These are phyloP conservation scores for Heliamphora exappendiculata DNA, from an alignment of 148 eudicot species.

Conservation along the genomic window DNA sequence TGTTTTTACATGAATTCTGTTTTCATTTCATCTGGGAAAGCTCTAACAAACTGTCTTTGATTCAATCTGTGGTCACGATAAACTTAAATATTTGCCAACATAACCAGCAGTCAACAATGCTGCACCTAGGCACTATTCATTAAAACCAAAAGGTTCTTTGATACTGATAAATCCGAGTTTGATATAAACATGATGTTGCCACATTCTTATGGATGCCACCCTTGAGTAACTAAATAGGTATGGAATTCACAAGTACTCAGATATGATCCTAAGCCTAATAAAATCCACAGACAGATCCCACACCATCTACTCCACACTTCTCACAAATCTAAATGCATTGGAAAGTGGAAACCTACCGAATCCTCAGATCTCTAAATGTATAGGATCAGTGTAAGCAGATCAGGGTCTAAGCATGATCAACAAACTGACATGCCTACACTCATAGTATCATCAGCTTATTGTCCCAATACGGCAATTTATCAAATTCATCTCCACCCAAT, in stretches of 20 bases:
- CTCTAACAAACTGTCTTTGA: background rate
- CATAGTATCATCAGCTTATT: background rate
- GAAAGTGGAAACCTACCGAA: background rate
- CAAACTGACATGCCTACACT: background rate
- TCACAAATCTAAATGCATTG: background rate
- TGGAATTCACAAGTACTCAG: background rate
- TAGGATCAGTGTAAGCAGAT: background rate
- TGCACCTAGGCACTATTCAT: no score
- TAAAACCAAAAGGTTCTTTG: no score
- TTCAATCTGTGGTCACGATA: background rate
- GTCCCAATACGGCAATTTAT: background rate
- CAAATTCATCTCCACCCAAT: background rate
- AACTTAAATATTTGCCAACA: background rate
- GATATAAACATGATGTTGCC: background rate
- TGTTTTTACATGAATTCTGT: no score
- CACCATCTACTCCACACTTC: background rate
- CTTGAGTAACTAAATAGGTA: background rate
- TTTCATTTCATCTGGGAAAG: no score
- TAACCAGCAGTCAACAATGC: background rate
- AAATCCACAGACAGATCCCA: background rate
- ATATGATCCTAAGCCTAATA: constrained; percentile 2
- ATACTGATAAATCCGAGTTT: background rate
- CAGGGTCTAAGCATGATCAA: constrained; percentile 3
- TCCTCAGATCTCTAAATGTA: background rate
- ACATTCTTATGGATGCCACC: background rate